These are phyloP conservation scores for Synura sp. DNA, from an alignment of 352 stramenopile genomes.

Conservation along the genomic window DNA sequence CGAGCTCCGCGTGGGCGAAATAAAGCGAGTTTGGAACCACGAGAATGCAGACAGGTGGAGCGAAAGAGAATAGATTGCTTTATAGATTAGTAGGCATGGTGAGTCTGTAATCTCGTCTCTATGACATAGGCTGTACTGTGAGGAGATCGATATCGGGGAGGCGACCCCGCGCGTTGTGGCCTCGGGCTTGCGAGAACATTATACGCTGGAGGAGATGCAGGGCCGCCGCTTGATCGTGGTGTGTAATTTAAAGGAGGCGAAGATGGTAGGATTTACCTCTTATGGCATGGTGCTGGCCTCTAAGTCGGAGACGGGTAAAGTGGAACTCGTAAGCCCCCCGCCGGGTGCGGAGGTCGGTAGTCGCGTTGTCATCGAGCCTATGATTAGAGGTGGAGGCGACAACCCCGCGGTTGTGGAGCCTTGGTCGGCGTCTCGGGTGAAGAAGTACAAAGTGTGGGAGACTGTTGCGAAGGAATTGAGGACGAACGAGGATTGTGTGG, in stretches of 20 bases:
- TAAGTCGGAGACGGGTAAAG: slow-evolving; percentile 67
- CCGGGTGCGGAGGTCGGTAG: slow-evolving; percentile 82
- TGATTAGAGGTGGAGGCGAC: neutral
- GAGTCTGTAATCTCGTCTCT: neutral
- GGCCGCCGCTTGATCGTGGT: slow-evolving; percentile 89
- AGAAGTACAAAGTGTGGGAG: slow-evolving; percentile 79
- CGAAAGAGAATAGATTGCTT: neutral
- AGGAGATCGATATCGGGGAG: slow-evolving; percentile 97
- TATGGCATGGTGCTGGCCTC: slow-evolving; percentile 95
- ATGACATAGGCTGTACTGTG: slow-evolving; percentile 98
- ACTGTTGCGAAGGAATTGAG: slow-evolving; percentile 62
- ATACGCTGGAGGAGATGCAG: slow-evolving; percentile 87
- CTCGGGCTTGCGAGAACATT: slow-evolving; percentile 88
- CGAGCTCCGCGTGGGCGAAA: no score
- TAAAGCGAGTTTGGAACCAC: no score
- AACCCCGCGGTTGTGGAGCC: neutral
- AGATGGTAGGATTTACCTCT: slow-evolving; percentile 92
- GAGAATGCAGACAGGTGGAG: no score
- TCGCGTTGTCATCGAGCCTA: slow-evolving; percentile 72
- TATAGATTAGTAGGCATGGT: neutral
- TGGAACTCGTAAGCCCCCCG: slow-evolving; percentile 89
- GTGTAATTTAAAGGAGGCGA: slow-evolving; percentile 95
- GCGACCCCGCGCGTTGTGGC: slow-evolving; percentile 87
- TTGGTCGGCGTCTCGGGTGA: slow-evolving; percentile 46
- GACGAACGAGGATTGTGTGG: slow-evolving; percentile 61